A percentile compares a stretch with the other conserved stretches of the same genome.
phyloP scores from a whole-genome alignment of 306 rosid species.

The Cajanus cajan region DNA sequence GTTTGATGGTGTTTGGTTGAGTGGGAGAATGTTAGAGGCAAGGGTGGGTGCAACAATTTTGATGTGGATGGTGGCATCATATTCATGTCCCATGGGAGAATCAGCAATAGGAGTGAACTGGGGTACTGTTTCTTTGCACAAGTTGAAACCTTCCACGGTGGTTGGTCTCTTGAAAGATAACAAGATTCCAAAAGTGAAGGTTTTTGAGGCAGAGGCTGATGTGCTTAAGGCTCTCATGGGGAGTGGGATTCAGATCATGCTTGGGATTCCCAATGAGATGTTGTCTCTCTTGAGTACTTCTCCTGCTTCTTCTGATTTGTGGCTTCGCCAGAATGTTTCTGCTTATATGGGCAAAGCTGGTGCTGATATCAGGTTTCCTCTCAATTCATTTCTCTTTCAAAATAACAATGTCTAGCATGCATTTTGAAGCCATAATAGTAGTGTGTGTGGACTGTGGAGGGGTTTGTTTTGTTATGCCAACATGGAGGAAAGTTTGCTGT shows the following conservation, averaged over 20 bases:
- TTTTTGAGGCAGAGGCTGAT: conserved; percentile 69
- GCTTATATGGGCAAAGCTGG: conserved; percentile 59
- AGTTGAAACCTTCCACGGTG: conserved; percentile 59
- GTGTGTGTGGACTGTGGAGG: neutral
- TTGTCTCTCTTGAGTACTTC: conserved; percentile 60
- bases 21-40: conserved; percentile 37
- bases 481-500: neutral
- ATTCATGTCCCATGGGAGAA: conserved; percentile 41
- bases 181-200: conserved; percentile 66
- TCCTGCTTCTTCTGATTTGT: conserved; percentile 56
- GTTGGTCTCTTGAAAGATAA: conserved; percentile 65
- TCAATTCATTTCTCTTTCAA: neutral
- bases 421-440: neutral
- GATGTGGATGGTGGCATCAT: conserved; percentile 20
- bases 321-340: conserved; percentile 77
- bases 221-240: conserved; percentile 58
- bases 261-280: conserved; percentile 83
- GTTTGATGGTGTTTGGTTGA: neutral
- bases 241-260: conserved; percentile 66
- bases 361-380: conserved; percentile 65
- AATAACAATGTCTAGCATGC: neutral
- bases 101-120: conserved; percentile 81
- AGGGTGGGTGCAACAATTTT: conserved; percentile 19
- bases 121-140: conserved; percentile 74
- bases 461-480: neutral